Conservation (phyloP, 2,329 filamentous ascomycete genomes). For the Trichoderma pleuroti region DNA sequence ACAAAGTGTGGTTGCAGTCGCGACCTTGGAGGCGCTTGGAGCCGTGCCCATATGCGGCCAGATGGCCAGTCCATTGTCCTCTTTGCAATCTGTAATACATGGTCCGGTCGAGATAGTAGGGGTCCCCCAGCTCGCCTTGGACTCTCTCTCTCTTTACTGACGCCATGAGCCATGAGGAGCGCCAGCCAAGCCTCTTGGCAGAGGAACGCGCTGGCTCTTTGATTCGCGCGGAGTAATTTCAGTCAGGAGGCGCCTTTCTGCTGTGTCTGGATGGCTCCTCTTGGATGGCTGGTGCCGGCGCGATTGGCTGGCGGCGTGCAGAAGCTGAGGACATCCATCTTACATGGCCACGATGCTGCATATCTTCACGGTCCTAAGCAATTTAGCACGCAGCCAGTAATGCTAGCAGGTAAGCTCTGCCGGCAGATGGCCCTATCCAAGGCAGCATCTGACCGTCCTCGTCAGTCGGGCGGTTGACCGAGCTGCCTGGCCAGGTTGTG, state of each 20-base stretch:
- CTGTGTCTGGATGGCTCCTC: background rate
- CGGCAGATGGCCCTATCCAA: background rate
- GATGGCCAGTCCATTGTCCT: background rate
- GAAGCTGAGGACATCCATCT: background rate
- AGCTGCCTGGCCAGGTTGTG: too few relatives aligned
- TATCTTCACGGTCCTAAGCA: background rate
- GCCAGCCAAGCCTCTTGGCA: background rate
- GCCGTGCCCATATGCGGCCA: background rate
- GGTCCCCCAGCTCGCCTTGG: background rate
- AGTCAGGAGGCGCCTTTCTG: background rate
- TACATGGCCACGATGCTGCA: background rate
- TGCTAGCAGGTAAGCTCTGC: slow-evolving; percentile 2
- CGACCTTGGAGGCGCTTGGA: background rate
- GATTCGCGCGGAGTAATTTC: background rate
- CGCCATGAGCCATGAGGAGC: background rate
- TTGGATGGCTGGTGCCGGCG: background rate
- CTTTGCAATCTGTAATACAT: background rate
- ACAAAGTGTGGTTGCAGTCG: background rate
- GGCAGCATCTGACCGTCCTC: background rate
- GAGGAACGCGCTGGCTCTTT: background rate
- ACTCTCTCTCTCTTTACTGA: background rate
- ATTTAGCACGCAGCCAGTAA: background rate
- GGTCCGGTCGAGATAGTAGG: background rate
- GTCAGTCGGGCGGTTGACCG: background rate
- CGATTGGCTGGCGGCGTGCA: background rate